Evolutionary conservation across 768 basidiomycete genomes (phyloP), one percentile per base, ranked within the genome.

Genomic region (Xanthoconium purpureum): DNA sequence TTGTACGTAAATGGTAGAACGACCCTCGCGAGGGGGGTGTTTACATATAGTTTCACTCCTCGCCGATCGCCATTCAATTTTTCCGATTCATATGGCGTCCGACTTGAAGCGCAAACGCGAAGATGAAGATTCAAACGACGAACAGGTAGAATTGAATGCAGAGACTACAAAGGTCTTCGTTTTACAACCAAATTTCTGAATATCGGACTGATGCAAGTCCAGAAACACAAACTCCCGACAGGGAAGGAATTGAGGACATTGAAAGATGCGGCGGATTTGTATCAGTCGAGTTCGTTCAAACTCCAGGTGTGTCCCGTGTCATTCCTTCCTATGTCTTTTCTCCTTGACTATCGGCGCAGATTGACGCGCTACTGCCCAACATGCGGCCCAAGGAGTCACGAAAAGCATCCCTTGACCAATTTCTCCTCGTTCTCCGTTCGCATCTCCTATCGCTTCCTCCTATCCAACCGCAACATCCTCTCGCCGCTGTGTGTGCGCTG

Each of bases 221-320:
- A 66, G 63, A 66, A 66, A 60, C 66, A 68, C 38, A 82, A 80
- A 59, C 82, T 84, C 5, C 87, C 87, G 15, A 84, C 83, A 17
- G 85, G 86, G 45, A 80, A 83, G 56, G 89, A 94, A 68, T 74
- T 94, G 44, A 78, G 84, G 52, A 73, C 71, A 7, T 85, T 94
- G 59, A 88, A 85, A 65, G 89, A 90, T 59, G 87, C 88, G 15
- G 77, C 80, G 28, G 83, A 90, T 54, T 75, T 93, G 20, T 92
- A 84, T 69, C 79, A 81, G 63, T 94, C 91, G 0, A 87, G 78
- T 52, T 82, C 88, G 3, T 94, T 95, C 77, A 91, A 91, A 63
- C 78, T 95, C 10, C 91, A 94, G 80, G 89, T 89, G 45, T 12
- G 75, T 58, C 12, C 14, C 11, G n/a, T 39, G 6, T 18, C n/a